Conservation (phyloP, 2,329 filamentous ascomycete species). For the Neopestalotiopsis sp. region DNA sequence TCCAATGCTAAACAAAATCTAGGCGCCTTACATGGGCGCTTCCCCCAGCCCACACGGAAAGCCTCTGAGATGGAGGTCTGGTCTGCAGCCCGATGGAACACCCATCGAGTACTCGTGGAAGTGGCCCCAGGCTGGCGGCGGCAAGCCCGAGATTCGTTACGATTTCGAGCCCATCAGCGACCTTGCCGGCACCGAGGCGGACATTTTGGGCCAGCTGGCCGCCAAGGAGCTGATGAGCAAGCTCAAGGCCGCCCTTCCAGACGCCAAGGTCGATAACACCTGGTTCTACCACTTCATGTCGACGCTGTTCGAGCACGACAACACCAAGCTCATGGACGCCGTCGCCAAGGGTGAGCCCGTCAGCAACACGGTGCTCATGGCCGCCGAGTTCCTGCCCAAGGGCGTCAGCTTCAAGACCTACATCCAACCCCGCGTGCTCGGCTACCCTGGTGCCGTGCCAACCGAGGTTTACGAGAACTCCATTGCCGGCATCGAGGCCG, state of each 20-base stretch:
- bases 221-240: conserved; percentile 15
- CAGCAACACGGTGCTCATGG: conserved; percentile 14
- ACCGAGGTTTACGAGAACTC: conserved; percentile 7
- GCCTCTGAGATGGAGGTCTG: conserved; percentile 16
- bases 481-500: background rate
- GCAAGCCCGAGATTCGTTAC: conserved; percentile 15
- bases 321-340: conserved; percentile 14
- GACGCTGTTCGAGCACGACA: conserved; percentile 20
- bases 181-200: conserved; percentile 12
- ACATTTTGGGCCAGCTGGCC: conserved; percentile 15
- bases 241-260: conserved; percentile 8
- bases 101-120: conserved; percentile 22
- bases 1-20: background rate
- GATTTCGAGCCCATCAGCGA: conserved; percentile 18
- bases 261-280: conserved; percentile 10
- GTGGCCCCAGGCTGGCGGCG: conserved; percentile 5
- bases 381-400: conserved; percentile 17
- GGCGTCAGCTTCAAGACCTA: conserved; percentile 20
- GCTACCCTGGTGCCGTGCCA: conserved; percentile 9
- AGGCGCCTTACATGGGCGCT: conserved; percentile 20
- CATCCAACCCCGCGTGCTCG: conserved; percentile 15
- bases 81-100: conserved; percentile 16
- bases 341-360: conserved; percentile 8
- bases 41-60: conserved; percentile 9
- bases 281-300: conserved; percentile 20